Base-by-base conservation (phyloP, 495 filamentous ascomycete species). In the Penicillium canariense region DNA sequence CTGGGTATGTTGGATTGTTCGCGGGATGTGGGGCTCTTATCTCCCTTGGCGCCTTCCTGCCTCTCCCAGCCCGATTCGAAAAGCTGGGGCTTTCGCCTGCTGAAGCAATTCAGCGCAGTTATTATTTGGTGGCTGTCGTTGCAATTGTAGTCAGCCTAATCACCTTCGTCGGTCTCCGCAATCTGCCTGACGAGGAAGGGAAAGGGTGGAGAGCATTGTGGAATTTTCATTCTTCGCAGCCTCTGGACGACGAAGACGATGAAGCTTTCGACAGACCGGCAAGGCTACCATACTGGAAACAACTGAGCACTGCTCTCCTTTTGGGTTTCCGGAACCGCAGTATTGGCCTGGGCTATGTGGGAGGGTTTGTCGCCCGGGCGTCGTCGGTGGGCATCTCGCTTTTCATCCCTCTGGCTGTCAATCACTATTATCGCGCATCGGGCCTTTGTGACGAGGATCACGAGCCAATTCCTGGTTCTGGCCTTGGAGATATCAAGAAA, bases 311-410 rank as follows among this genome's bases (percentile, higher is more conserved):
- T n/a, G 84, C 91, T 0, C 64, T 92, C 36, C 69, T 72, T 7
- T 74, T 96, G n/a, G 93, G 88, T 11, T 82, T 89, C 57, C 83
- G 75, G 18, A 86, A 93, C 64, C 75, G 80, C 22, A 81, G 85
- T 45, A 93, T 99, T 62, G 84, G 85, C 34, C 78, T 97, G 0
- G 90, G 88, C 15, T 99, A 97, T 61, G 72, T 97, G 0, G 94
- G 92, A 51, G 93, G 93, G 14, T 96, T 99, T 58, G 93, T 97
- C 1, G 94, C 95, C 4, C 85, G 94, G 46, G 90, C 94, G 10
- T 96, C 90, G n/a, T 96, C 91, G 0, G 93, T 99, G 36, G 92
- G 87, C 10, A 96, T 97, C 49, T 93, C 90, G 1, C 77, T 96
- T 8, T 99, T 97, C 73, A 86, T 99, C 45, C 95, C 94, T 5